Evolutionary conservation across 768 basidiomycete species (phyloP).

Genomic region (Hygrocybe coccinea): DNA sequence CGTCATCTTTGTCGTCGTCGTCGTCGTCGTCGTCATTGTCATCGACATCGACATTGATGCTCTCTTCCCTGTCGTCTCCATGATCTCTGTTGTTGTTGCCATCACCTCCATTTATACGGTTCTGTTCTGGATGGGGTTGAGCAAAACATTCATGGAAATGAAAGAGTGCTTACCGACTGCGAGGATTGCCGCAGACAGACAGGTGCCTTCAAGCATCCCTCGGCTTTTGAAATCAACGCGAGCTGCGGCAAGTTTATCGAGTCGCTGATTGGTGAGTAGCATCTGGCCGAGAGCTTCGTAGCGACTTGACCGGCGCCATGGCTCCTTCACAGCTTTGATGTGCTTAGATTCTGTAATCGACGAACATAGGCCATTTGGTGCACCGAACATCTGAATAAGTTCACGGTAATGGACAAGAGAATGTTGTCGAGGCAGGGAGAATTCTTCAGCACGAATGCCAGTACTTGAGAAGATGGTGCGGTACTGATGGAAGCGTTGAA

Average conservation of each 20-base stretch:
- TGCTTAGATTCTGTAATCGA: constrained; percentile 24
- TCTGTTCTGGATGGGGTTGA: neutral
- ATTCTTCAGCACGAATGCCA: neutral
- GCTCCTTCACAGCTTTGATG: constrained; percentile 25
- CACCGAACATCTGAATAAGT: constrained; percentile 16
- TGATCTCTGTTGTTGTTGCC: neutral
- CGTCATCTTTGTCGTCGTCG: constrained; percentile 1
- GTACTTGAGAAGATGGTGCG: constrained; percentile 24
- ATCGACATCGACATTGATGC: neutral
- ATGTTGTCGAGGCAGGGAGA: neutral
- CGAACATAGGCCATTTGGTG: constrained; percentile 21
- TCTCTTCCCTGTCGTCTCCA: neutral
- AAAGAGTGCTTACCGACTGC: neutral
- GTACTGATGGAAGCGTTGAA: constrained; percentile 1
- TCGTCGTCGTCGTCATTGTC: neutral
- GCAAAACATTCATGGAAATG: neutral
- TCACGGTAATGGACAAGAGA: constrained; percentile 12
- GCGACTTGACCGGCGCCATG: constrained; percentile 19
- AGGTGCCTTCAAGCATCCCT: constrained; percentile 13
- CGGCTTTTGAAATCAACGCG: constrained; percentile 14
- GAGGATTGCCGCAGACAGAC: neutral
- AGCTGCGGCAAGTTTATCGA: constrained; percentile 18
- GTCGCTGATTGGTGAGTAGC: constrained; percentile 14
- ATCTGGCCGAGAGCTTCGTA: constrained; percentile 8
- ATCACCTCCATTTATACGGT: neutral